These are phyloP conservation scores for Dimocarpus longan DNA, from an alignment of 345 rosid species.

Conservation along the genomic window DNA sequence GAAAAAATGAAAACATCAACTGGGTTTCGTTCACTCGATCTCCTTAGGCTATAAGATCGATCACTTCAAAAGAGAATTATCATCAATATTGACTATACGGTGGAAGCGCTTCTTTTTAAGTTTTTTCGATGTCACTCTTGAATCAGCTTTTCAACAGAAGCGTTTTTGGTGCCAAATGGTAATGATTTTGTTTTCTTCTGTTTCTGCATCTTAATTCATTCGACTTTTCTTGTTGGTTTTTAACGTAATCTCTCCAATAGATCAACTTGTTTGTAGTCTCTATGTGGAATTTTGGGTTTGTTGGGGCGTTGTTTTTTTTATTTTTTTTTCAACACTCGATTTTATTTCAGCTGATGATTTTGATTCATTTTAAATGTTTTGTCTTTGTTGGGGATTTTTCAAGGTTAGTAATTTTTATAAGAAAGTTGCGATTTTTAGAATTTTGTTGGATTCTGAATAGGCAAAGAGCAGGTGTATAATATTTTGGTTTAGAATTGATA, in stretches of 20 bases:
- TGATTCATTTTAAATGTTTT: background rate
- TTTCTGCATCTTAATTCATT: background rate
- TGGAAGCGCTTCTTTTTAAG: background rate
- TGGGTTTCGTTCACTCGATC: background rate
- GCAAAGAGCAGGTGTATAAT: background rate
- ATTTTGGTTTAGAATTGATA: background rate
- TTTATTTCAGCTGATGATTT: slow-evolving; percentile 9
- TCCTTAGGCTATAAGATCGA: background rate
- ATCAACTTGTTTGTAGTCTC: background rate
- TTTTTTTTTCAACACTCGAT: background rate
- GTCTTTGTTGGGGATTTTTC: background rate
- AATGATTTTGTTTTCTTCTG: slow-evolving; percentile 14
- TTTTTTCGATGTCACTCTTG: slow-evolving; percentile 67
- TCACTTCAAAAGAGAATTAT: background rate
- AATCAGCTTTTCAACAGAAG: slow-evolving; percentile 95
- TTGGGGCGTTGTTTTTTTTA: background rate
- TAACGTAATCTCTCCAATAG: background rate
- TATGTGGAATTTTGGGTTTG: background rate
- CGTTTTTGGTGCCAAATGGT: slow-evolving; percentile 86
- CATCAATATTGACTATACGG: background rate
- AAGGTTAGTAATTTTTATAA: background rate
- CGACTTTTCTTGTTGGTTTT: background rate
- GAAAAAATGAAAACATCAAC: background rate
- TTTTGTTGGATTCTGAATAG: background rate
- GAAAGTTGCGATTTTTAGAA: background rate